These are phyloP conservation scores for Phytopythium helicoides DNA, from an alignment of 352 stramenopile species.

Conservation along the genomic window DNA sequence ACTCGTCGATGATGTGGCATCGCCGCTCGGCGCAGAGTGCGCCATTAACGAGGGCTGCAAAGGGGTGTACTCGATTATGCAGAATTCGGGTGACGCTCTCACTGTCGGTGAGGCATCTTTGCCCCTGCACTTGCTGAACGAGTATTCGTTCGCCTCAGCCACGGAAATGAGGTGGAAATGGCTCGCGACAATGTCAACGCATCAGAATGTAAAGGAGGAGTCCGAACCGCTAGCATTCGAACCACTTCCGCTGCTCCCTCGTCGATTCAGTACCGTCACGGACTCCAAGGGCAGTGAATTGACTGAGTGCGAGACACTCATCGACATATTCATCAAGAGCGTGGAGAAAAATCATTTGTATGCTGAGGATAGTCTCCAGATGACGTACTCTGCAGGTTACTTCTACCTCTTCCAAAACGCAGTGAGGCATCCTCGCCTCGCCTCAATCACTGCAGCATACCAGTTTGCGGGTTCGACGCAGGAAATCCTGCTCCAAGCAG, in stretches of 20 bases:
- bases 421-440: conserved; percentile 1
- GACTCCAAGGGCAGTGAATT: not conserved
- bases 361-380: conserved; percentile 32
- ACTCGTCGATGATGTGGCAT: not conserved
- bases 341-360: conserved; percentile 41
- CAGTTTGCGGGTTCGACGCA: conserved; percentile 2
- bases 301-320: conserved; percentile 5
- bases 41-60: not conserved
- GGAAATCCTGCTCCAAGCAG: not conserved
- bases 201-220: not conserved
- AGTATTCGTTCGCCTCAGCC: not conserved
- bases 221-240: not conserved
- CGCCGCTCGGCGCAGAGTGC: not conserved
- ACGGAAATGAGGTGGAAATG: conserved; percentile 7
- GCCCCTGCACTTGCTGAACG: conserved; percentile 1
- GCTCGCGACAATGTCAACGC: not conserved
- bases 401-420: conserved; percentile 39
- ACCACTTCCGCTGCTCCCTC: conserved; percentile 8
- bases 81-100: not conserved
- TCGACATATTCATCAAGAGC: conserved; percentile 8
- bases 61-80: not conserved
- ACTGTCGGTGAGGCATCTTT: not conserved
- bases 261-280: not conserved
- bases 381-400: conserved; percentile 27
- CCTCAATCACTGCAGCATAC: not conserved